Evolutionary conservation across 2,329 filamentous ascomycete genomes (phyloP).

Genomic region (Alternaria solani): DNA sequence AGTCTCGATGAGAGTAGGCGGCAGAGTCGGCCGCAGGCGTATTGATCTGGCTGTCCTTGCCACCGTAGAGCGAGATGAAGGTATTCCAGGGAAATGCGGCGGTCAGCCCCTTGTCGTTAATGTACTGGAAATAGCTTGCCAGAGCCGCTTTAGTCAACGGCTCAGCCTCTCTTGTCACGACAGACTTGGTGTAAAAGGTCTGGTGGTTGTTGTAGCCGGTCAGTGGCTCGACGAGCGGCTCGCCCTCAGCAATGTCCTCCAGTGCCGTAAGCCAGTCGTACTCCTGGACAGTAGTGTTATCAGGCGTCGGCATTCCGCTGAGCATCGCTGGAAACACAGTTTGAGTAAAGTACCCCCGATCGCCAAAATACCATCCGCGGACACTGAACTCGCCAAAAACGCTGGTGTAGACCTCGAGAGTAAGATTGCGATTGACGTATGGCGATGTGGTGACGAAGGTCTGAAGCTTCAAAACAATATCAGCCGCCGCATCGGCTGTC

Average conservation of each 20-base stretch:
- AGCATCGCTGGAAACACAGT: slow-evolving; percentile 7
- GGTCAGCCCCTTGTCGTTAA: slow-evolving; percentile 1
- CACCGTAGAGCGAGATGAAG: slow-evolving; percentile 9
- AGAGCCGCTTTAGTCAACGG: slow-evolving; percentile 6
- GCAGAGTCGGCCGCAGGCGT: not conserved
- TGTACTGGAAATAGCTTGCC: slow-evolving; percentile 1
- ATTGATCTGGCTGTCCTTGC: slow-evolving; percentile 14
- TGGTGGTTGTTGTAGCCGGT: slow-evolving; percentile 10
- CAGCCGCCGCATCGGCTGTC: not conserved
- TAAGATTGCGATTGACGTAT: slow-evolving; percentile 5
- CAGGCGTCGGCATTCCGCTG: slow-evolving; percentile 1
- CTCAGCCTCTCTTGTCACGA: slow-evolving; percentile 11
- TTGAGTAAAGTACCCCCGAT: not conserved
- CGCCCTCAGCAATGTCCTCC: slow-evolving; percentile 13
- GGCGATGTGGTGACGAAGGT: slow-evolving; percentile 5
- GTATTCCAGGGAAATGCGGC: not conserved
- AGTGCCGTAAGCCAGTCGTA: slow-evolving; percentile 6
- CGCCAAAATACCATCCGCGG: slow-evolving; percentile 13
- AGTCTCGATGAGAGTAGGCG: slow-evolving; percentile 9
- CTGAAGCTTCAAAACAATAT: slow-evolving; percentile 9
- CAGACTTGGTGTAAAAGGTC: slow-evolving; percentile 15
- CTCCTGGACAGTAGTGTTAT: slow-evolving; percentile 5
- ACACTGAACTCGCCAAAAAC: slow-evolving; percentile 6
- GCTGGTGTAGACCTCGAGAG: slow-evolving; percentile 9
- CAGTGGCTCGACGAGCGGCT: slow-evolving; percentile 11